Conservation (phyloP, 257 asterid genomes). For the Linderniella brevidens region DNA sequence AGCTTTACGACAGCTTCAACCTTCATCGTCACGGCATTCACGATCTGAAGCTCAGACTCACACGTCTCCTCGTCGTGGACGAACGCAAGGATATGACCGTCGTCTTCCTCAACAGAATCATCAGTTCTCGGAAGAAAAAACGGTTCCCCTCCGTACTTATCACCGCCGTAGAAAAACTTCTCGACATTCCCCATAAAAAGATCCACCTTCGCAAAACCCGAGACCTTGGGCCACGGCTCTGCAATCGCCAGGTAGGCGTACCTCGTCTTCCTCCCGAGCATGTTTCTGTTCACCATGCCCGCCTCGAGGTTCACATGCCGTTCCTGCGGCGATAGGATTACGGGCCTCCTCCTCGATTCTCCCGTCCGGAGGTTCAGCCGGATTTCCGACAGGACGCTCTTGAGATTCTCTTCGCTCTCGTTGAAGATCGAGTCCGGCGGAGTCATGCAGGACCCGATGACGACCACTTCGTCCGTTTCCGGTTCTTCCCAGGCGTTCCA, state of each 20-base stretch:
- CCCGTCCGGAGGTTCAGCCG: constrained; percentile 44
- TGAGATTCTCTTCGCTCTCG: constrained; percentile 32
- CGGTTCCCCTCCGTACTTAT: constrained; percentile 50
- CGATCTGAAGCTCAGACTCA: constrained; percentile 45
- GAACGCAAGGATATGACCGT: constrained; percentile 33
- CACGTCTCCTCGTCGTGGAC: constrained; percentile 40
- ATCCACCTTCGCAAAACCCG: constrained; percentile 54
- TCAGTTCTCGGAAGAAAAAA: constrained; percentile 32
- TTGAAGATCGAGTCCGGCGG: constrained; percentile 58
- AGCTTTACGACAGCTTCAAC: constrained; percentile 33
- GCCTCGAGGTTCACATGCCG: constrained; percentile 49
- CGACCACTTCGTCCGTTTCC: constrained; percentile 44
- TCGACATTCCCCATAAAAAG: constrained; percentile 24
- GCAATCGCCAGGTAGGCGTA: constrained; percentile 43
- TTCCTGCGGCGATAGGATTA: constrained; percentile 12
- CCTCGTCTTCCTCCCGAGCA: constrained; percentile 37
- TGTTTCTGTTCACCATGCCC: constrained; percentile 58
- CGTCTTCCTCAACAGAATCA: constrained; percentile 24
- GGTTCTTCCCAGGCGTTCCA: constrained; percentile 78
- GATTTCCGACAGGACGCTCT: constrained; percentile 33
- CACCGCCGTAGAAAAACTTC: constrained; percentile 27
- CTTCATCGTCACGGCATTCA: constrained; percentile 31
- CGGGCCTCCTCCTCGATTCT: constrained; percentile 18
- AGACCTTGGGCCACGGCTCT: constrained; percentile 69
- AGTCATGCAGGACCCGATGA: constrained; percentile 69